These are phyloP conservation scores for Laetiporus sulphureus DNA, from an alignment of 1,284 basidiomycete genomes.

Conservation along the genomic window DNA sequence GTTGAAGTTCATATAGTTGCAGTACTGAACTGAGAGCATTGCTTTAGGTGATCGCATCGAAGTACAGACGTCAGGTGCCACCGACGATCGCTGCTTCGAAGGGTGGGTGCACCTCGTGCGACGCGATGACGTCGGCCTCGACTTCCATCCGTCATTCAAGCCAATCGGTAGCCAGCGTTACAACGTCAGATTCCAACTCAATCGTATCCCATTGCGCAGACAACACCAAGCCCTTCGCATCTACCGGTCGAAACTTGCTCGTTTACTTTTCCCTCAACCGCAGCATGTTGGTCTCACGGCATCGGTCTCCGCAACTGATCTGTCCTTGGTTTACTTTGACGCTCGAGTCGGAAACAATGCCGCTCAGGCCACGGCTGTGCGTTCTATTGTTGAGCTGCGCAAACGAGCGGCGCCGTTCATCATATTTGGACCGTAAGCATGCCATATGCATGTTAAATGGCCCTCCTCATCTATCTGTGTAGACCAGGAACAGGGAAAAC, in stretches of 20 bases:
- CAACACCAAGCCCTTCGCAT: constrained; percentile 53
- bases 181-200: constrained; percentile 49
- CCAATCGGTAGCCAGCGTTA: constrained; percentile 25
- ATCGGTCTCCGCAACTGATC: constrained; percentile 6
- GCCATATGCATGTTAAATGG: not conserved
- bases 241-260: constrained; percentile 30
- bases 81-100: constrained; percentile 42
- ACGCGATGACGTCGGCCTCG: constrained; percentile 43
- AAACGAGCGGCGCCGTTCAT: constrained; percentile 49
- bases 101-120: constrained; percentile 51
- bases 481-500: constrained; percentile 69
- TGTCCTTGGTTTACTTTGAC: constrained; percentile 31
- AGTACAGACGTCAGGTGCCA: constrained; percentile 37
- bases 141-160: constrained; percentile 42
- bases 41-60: constrained; percentile 45
- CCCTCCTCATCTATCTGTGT: not conserved
- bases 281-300: constrained; percentile 20
- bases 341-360: constrained; percentile 38
- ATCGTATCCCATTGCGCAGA: constrained; percentile 42
- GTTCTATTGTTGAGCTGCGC: constrained; percentile 38
- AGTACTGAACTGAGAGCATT: too few species aligned
- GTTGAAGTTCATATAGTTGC: not conserved
- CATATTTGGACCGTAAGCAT: constrained; percentile 60
- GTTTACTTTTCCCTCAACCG: constrained; percentile 35
- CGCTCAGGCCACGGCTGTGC: constrained; percentile 48